Percentiles rank a stretch among this genome's conserved stretches.
Conservation (phyloP, 2,329 filamentous ascomycete species). For the Westerdykella ornata region DNA sequence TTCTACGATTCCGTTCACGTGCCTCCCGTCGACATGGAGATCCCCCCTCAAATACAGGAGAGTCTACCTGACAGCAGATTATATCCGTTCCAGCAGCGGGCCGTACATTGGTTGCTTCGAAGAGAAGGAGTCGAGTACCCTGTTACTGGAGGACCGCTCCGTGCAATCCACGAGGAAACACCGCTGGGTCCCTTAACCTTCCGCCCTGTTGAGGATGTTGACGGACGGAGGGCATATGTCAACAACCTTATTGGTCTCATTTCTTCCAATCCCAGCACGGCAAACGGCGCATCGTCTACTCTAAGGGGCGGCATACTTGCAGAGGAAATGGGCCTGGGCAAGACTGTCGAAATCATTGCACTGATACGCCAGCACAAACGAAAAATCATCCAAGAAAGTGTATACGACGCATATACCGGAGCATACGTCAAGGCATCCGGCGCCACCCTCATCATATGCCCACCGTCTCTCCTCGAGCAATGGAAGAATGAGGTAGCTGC, state of each 20-base stretch:
- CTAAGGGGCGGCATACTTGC: constrained; percentile 59
- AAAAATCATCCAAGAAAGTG: constrained; percentile 5
- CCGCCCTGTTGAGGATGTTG: constrained; percentile 39
- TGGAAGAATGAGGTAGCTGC: constrained; percentile 55
- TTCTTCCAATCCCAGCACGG: constrained; percentile 45
- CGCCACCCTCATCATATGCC: constrained; percentile 58
- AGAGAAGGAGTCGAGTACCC: constrained; percentile 56
- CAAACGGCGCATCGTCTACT: constrained; percentile 38
- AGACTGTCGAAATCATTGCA: constrained; percentile 69
- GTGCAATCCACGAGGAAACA: constrained; percentile 7
- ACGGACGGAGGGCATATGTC: constrained; percentile 47
- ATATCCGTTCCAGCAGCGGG: constrained; percentile 66
- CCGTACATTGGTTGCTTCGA: constrained; percentile 62
- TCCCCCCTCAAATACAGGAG: constrained; percentile 27
- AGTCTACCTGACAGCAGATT: constrained; percentile 41
- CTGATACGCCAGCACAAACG: constrained; percentile 60
- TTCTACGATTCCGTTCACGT: constrained; percentile 67
- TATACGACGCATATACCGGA: constrained; percentile 39
- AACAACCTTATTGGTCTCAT: constrained; percentile 59
- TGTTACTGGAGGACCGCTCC: constrained; percentile 9
- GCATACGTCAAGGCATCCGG: constrained; percentile 46
- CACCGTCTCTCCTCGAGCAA: constrained; percentile 55
- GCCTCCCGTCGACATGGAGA: constrained; percentile 42
- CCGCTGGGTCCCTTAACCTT: constrained; percentile 42
- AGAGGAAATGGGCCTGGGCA: constrained; percentile 79